Base-by-base conservation (phyloP, 2,329 filamentous ascomycete species). In the Aureobasidium zeae region DNA sequence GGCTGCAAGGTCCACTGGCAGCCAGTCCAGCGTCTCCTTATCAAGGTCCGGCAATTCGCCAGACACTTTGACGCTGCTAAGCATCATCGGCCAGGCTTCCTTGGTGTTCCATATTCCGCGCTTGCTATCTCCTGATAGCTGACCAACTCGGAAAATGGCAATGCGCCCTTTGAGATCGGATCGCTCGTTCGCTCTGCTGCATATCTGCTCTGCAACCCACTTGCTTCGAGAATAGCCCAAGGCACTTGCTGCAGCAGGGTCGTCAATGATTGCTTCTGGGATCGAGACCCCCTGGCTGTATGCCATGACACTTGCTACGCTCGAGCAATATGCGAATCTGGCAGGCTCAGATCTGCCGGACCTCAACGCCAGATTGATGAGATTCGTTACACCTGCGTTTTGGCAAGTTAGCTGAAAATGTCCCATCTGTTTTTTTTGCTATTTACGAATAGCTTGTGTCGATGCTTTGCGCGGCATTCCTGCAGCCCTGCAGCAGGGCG, bases 121-220 rank as follows among this genome's bases (percentile, higher is more conserved):
- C 24, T 53, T 31, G 3, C 55, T 62, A 49, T 68, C 63, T 0
- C 68, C 70, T 24, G 63, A 66, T 8, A 73, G 55, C 53, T 73
- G 70, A 3, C 70, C 70, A 4, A 69, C 61, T 26, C 67, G 59
- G 21, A 70, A 57, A 8, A 73, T 53, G n/a, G 63, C 60, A 24
- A 72, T 62, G 16, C 61, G 58, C 24, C 65, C 55, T 17, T 46
- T 47, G 2, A 67, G 52, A 22, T 51, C 34, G 2, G 52, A 51
- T 37, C 47, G 19, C 17, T 57, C 44, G 33, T 57, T 54, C 12
- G 68, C 68, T 5, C 60, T 52, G 1, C 62, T 51, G 49, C 72
- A 76, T 8, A 77, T 68, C 13, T 62, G 62, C 58, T 79, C 75
- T 1, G 73, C 74, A 1, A 77, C 71, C 73, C 74, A 77, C 58